A percentile compares a stretch with the other conserved stretches of the same genome.
Evolutionary conservation across 768 basidiomycete species (phyloP).

Genomic region (Strobilomyces confusus): DNA sequence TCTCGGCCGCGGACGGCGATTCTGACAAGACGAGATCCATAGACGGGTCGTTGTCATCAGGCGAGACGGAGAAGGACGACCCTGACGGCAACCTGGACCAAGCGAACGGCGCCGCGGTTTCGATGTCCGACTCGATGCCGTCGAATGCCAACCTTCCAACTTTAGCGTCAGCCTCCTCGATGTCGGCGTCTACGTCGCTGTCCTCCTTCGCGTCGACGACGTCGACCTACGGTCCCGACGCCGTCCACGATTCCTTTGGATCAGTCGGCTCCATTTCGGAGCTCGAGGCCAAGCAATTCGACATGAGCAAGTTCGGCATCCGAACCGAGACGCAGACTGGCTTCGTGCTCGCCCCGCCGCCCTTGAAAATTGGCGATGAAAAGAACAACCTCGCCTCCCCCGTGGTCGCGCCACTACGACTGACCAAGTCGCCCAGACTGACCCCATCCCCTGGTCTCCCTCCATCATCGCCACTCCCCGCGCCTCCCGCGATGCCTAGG

Average conservation of each 20-base stretch:
- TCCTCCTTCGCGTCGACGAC: slow-evolving; percentile 20
- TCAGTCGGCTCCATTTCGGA: slow-evolving; percentile 23
- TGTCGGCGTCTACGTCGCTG: slow-evolving; percentile 11
- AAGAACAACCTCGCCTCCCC: slow-evolving; percentile 4
- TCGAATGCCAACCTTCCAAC: slow-evolving; percentile 5
- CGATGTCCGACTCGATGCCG: slow-evolving; percentile 3
- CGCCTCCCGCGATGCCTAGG: background rate
- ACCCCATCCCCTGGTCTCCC: slow-evolving; percentile 14
- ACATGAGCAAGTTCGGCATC: slow-evolving; percentile 8
- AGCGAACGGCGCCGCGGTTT: slow-evolving; percentile 6
- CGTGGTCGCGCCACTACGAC: slow-evolving; percentile 22
- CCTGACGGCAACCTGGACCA: slow-evolving; percentile 8
- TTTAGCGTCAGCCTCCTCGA: slow-evolving; percentile 16
- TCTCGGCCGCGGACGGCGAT: slow-evolving; percentile 10
- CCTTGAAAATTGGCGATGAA: slow-evolving; percentile 17
- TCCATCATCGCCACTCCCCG: slow-evolving; percentile 16
- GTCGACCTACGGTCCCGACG: slow-evolving; percentile 12
- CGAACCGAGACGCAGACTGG: slow-evolving; percentile 2
- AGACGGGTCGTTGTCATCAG: slow-evolving; percentile 15
- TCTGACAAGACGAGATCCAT: slow-evolving; percentile 5
- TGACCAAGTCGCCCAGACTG: slow-evolving; percentile 25
- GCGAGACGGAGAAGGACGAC: slow-evolving; percentile 17
- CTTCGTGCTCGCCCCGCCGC: slow-evolving; percentile 26
- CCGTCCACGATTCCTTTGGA: slow-evolving; percentile 10
- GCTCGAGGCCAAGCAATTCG: slow-evolving; percentile 18